Percentiles rank a stretch among this genome's conserved stretches.
Evolutionary conservation across 164 flowering plant species (phyloP).

Genomic region (Vitis cinerea): DNA sequence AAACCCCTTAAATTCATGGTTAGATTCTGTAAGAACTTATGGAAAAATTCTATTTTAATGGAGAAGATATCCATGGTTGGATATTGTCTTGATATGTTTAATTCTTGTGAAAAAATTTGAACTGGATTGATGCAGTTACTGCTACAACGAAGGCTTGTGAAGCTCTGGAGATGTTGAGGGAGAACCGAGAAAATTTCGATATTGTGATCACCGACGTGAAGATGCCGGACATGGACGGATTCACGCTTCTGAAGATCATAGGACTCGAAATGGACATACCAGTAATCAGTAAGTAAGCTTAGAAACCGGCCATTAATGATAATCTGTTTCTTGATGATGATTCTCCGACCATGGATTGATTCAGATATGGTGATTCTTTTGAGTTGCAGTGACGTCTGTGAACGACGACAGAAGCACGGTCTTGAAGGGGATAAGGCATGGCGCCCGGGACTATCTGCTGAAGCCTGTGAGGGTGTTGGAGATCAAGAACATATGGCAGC

Average conservation of each 20-base stretch:
- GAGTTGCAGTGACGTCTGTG: slow-evolving; percentile 33
- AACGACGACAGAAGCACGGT: slow-evolving; percentile 20
- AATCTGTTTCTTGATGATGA: background rate
- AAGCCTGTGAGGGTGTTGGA: slow-evolving; percentile 34
- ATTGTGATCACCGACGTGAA: slow-evolving; percentile 45
- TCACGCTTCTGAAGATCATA: slow-evolving; percentile 38
- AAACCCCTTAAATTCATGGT: too few relatives aligned
- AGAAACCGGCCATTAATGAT: too few relatives aligned
- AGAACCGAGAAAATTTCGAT: slow-evolving; percentile 37
- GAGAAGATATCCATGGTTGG: too few relatives aligned
- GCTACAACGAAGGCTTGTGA: slow-evolving; percentile 18
- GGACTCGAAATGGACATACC: slow-evolving; percentile 51
- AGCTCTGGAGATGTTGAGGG: slow-evolving; percentile 36
- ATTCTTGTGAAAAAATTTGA: too few relatives aligned
- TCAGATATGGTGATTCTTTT: background rate
- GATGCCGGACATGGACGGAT: slow-evolving; percentile 50
- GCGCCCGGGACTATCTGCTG: slow-evolving; percentile 39
- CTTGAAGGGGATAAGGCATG: slow-evolving; percentile 39
- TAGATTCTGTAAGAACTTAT: too few relatives aligned
- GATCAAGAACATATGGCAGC: slow-evolving; percentile 48
- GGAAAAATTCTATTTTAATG: too few relatives aligned
- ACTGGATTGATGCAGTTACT: slow-evolving; percentile 29
- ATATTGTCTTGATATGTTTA: too few relatives aligned
- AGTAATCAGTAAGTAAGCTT: slow-evolving; percentile 39
- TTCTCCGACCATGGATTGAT: background rate